A percentile compares a stretch with the other conserved stretches of the same genome.
Evolutionary conservation across 768 basidiomycete genomes (phyloP).

Genomic region (Chalciporus sphaerocephalus): DNA sequence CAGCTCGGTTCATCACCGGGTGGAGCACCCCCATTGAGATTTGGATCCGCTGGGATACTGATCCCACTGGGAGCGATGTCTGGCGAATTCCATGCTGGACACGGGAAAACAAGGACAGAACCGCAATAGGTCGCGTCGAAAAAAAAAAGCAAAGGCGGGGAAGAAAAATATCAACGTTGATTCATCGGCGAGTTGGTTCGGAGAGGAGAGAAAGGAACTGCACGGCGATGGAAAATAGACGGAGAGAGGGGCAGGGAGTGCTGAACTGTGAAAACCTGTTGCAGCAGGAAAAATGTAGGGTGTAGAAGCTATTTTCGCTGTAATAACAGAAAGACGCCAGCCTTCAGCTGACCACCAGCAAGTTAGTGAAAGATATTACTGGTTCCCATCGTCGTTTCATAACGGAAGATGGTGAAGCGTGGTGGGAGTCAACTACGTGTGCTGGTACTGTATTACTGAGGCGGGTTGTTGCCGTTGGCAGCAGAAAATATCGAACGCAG

Average conservation of each 20-base stretch:
- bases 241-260: slow-evolving; percentile 22
- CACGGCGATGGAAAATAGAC: slow-evolving; percentile 16
- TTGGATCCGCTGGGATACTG: slow-evolving; percentile 60
- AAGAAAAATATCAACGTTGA: slow-evolving; percentile 41
- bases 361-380: slow-evolving; percentile 13
- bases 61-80: slow-evolving; percentile 75
- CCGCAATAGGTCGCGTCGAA: slow-evolving; percentile 13
- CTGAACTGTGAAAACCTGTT: slow-evolving; percentile 7
- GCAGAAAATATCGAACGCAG: slow-evolving; percentile 41
- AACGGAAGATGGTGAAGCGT: slow-evolving; percentile 28
- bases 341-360: slow-evolving; percentile 34
- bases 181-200: slow-evolving; percentile 31
- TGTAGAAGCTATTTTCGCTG: slow-evolving; percentile 5
- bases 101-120: slow-evolving; percentile 10
- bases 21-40: slow-evolving; percentile 42
- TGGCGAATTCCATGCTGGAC: slow-evolving; percentile 79
- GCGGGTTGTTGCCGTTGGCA: slow-evolving; percentile 33
- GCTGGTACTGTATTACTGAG: slow-evolving; percentile 29
- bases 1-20: slow-evolving; percentile 55
- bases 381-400: slow-evolving; percentile 28
- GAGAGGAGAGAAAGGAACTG: slow-evolving; percentile 17
- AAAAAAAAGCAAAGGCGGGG: slow-evolving; percentile 28
- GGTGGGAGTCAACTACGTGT: slow-evolving; percentile 29
- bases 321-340: slow-evolving; percentile 24
- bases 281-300: slow-evolving; percentile 12